phyloP scores from a whole-genome alignment of 108 stramenopile species.

The Aureococcus anophagefferens region DNA sequence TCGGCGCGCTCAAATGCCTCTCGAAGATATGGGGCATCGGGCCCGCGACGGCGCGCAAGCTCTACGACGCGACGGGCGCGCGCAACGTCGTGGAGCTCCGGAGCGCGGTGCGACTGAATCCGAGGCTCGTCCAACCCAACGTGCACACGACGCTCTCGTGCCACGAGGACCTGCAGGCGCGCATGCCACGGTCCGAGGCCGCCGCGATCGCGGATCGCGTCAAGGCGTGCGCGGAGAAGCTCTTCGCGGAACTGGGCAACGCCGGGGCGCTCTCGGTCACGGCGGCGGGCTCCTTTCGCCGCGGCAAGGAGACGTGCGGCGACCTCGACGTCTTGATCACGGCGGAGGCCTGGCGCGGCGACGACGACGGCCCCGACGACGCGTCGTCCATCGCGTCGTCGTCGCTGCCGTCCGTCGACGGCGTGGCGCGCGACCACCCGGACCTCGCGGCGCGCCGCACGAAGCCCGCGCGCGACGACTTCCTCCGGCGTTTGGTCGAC shows the following conservation, averaged over 20 bases:
- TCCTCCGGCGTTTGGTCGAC: no score
- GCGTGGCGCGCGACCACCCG: no score
- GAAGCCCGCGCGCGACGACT: no score
- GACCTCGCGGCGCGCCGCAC: no score
- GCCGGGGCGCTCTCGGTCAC: background rate
- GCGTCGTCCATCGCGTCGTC: background rate
- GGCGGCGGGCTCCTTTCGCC: conserved; percentile 27
- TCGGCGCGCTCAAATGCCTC: background rate
- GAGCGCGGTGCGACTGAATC: no score
- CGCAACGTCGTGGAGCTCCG: no score
- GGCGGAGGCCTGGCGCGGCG: background rate
- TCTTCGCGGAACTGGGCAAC: conserved; percentile 3
- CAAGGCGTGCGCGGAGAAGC: background rate
- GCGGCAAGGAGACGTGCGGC: conserved; percentile 24
- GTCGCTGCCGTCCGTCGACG: no score
- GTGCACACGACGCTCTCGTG: background rate
- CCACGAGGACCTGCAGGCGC: background rate
- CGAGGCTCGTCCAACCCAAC: no score
- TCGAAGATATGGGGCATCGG: conserved; percentile 17
- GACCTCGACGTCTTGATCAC: conserved; percentile 30
- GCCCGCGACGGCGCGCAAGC: conserved; percentile 2
- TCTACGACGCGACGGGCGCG: background rate
- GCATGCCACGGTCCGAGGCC: background rate
- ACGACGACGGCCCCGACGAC: background rate
- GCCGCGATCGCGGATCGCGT: background rate